A percentile compares a stretch with the other conserved stretches of the same genome.
phyloP scores from a whole-genome alignment of 805 yeast species.

The Kluyveromyces siamensis region DNA sequence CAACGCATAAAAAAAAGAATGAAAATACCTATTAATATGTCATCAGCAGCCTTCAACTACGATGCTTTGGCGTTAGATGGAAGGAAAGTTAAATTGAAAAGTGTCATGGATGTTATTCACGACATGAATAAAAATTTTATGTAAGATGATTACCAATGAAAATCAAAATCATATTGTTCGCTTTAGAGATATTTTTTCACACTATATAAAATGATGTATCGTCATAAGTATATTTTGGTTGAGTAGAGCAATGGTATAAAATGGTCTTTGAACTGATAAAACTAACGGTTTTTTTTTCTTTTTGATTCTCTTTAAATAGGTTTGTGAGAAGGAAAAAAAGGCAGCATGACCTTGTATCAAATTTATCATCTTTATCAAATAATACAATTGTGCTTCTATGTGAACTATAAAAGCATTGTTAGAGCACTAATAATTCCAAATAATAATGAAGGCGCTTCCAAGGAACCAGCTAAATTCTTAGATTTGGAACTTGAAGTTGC shows the following conservation, averaged over 20 bases:
- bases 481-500: slow-evolving; percentile 6
- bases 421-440: slow-evolving; percentile 6
- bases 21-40: slow-evolving; percentile 22
- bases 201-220: no score
- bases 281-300: no score
- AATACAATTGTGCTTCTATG: no score
- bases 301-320: no score
- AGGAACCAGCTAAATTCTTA: slow-evolving; percentile 12
- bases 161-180: no score
- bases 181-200: no score
- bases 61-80: slow-evolving; percentile 56
- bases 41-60: background rate
- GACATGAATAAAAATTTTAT: slow-evolving; percentile 54
- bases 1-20: slow-evolving; percentile 78
- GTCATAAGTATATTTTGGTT: no score
- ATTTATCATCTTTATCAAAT: no score
- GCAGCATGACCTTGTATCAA: no score
- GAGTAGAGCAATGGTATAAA: no score
- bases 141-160: background rate
- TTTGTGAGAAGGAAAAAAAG: no score
- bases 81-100: slow-evolving; percentile 85
- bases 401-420: background rate
- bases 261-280: no score
- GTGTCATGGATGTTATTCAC: slow-evolving; percentile 75
- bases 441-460: slow-evolving; percentile 15